phyloP scores from a whole-genome alignment of 2,329 filamentous ascomycete species.

The Colletotrichum theobromicola region DNA sequence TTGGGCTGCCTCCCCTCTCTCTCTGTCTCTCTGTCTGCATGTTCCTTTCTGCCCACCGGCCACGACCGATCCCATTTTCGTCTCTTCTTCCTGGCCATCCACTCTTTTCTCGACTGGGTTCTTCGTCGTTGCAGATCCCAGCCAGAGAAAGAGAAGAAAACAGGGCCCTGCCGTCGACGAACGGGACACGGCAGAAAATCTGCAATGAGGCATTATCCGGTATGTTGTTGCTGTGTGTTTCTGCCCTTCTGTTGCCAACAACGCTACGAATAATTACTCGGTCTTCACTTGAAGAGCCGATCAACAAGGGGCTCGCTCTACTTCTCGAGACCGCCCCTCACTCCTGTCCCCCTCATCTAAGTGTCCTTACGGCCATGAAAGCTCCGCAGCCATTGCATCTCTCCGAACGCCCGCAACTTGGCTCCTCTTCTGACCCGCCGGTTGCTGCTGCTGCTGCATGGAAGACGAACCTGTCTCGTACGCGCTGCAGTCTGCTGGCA shows the following conservation, averaged over 20 bases:
- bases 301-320: not conserved
- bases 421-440: not conserved
- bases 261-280: not conserved
- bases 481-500: not conserved
- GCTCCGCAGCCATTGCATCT: not conserved
- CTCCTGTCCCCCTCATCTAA: not conserved
- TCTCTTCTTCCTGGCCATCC: not conserved
- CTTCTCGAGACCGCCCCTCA: not conserved
- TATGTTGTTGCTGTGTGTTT: not conserved
- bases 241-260: not conserved
- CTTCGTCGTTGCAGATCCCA: not conserved
- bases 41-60: not conserved
- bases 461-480: not conserved
- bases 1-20: not conserved
- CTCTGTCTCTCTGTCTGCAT: not conserved
- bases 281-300: not conserved
- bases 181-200: not conserved
- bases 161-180: not conserved
- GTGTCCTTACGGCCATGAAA: not conserved
- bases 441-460: not conserved
- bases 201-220: constrained; percentile 14
- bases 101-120: not conserved
- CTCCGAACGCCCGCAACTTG: constrained; percentile 14
- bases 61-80: not conserved
- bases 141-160: not conserved